Evolutionary conservation across 108 stramenopile species (phyloP).

Genomic region (Stephanodiscus minutulus): DNA sequence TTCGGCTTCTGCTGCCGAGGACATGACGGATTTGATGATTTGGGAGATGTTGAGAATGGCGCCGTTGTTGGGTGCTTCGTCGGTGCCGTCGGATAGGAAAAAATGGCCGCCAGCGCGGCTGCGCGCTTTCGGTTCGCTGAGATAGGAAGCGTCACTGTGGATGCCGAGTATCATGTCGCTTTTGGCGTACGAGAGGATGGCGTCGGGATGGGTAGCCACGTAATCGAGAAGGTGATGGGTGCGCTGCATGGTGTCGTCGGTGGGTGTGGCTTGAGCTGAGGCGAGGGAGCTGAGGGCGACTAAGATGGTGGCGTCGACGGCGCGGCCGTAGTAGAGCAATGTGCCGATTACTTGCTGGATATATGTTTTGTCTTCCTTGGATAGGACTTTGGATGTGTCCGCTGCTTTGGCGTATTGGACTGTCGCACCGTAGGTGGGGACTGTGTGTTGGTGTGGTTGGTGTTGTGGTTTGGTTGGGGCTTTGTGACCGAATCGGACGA

Average conservation of each 20-base stretch:
- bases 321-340: slow-evolving; percentile 47
- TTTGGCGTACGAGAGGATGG: slow-evolving; percentile 33
- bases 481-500: neutral
- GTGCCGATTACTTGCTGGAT: slow-evolving; percentile 41
- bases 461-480: no score
- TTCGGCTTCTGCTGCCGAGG: no score
- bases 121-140: slow-evolving; percentile 36
- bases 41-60: no score
- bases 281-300: slow-evolving; percentile 27
- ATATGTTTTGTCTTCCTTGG: slow-evolving; percentile 17
- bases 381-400: slow-evolving; percentile 19
- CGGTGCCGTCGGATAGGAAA: slow-evolving; percentile 3
- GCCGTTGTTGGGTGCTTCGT: neutral
- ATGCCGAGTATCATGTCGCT: slow-evolving; percentile 43
- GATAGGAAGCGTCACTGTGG: slow-evolving; percentile 43
- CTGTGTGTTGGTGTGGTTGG: no score
- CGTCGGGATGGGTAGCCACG: slow-evolving; percentile 42
- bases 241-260: slow-evolving; percentile 7
- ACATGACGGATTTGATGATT: no score
- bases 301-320: slow-evolving; percentile 44
- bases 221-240: slow-evolving; percentile 48
- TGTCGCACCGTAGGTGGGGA: no score
- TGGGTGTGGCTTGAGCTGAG: slow-evolving; percentile 21
- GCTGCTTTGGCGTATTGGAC: neutral
- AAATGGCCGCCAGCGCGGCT: slow-evolving; percentile 37